Conservation (phyloP, 129 eudicot genomes). For the Arctium lappa region DNA sequence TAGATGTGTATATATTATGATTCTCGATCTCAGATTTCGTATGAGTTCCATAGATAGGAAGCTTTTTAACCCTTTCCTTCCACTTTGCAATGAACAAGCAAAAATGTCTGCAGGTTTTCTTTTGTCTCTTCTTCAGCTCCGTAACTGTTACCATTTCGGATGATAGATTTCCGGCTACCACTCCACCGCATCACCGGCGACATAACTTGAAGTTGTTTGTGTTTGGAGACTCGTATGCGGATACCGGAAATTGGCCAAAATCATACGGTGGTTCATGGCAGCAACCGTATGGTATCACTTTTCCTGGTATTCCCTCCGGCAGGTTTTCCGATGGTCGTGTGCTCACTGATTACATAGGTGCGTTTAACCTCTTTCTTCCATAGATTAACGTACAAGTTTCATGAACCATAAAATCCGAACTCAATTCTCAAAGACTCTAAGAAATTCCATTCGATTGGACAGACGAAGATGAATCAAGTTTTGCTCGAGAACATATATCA, state of each 20-base stretch:
- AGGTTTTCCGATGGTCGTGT: slow-evolving; percentile 80
- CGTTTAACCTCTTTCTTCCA: neutral
- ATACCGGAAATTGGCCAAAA: slow-evolving; percentile 60
- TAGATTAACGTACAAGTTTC: neutral
- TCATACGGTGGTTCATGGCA: slow-evolving; percentile 49
- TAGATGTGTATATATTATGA: neutral
- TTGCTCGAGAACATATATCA: neutral
- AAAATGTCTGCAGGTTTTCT: slow-evolving; percentile 12
- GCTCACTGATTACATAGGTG: slow-evolving; percentile 75
- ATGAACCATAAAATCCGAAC: neutral
- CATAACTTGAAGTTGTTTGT: slow-evolving; percentile 49
- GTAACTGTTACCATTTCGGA: slow-evolving; percentile 3
- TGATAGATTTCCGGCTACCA: neutral
- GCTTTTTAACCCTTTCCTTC: neutral
- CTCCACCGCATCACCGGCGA: neutral
- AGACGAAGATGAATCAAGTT: neutral
- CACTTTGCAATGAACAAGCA: slow-evolving; percentile 26
- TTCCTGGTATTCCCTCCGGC: slow-evolving; percentile 69
- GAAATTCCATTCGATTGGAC: neutral
- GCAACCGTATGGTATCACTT: slow-evolving; percentile 63
- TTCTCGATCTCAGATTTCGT: neutral
- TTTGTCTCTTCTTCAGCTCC: slow-evolving; percentile 20
- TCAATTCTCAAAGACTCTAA: neutral
- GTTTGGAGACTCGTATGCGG: slow-evolving; percentile 78
- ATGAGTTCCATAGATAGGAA: neutral